Percentiles rank a stretch among this genome's conserved stretches.
These are phyloP conservation scores for Marchantia polymorpha DNA, from an alignment of 225 moss, liverwort and hornwort genomes.

Conservation along the genomic window DNA sequence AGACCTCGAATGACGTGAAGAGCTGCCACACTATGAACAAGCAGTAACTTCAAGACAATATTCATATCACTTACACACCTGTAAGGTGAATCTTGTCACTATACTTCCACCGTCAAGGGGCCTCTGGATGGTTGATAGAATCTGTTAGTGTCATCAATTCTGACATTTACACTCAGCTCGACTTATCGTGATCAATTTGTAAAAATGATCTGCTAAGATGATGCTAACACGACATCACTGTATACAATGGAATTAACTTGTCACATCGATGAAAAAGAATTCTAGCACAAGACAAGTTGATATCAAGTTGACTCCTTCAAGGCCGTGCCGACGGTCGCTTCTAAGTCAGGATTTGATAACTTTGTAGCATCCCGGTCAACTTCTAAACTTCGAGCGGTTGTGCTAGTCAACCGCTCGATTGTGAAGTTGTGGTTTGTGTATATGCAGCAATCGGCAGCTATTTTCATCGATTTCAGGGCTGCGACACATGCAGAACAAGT, in stretches of 20 bases:
- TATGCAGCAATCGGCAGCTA: slow-evolving; percentile 92
- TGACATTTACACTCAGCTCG: not conserved
- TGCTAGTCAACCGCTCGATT: slow-evolving; percentile 50
- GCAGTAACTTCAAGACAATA: no score
- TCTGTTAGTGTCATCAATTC: not conserved
- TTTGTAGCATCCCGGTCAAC: slow-evolving; percentile 30
- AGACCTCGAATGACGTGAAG: no score
- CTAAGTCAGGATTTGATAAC: slow-evolving; percentile 33
- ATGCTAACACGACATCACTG: not conserved
- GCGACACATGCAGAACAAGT: slow-evolving; percentile 13
- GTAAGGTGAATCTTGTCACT: not conserved
- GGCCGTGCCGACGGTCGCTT: slow-evolving; percentile 9
- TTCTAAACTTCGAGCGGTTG: slow-evolving; percentile 27
- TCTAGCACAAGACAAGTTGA: not conserved
- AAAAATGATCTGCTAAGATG: not conserved
- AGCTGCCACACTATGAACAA: no score
- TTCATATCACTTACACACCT: no score
- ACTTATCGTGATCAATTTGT: not conserved
- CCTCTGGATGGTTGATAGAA: not conserved
- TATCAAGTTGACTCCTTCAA: slow-evolving; percentile 24
- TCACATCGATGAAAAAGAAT: not conserved
- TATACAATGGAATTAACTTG: not conserved
- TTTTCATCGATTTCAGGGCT: slow-evolving; percentile 91
- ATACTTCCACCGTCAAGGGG: not conserved
- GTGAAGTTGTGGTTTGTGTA: slow-evolving; percentile 91